A percentile compares a stretch with the other conserved stretches of the same genome.
Evolutionary conservation across 345 rosid genomes (phyloP).

Genomic region (Camelina hispida): DNA sequence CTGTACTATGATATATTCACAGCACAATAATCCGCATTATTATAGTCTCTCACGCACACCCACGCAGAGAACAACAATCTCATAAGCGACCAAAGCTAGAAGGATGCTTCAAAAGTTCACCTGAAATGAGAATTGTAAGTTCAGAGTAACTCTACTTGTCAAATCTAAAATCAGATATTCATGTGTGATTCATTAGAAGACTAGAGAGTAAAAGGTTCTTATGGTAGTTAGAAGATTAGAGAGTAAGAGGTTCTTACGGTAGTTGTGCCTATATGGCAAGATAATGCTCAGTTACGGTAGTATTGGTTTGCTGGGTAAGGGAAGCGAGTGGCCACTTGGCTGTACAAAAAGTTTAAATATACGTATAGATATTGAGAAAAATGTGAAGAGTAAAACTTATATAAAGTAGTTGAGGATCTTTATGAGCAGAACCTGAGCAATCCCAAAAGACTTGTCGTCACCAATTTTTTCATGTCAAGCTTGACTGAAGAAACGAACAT

Average conservation of each 20-base stretch:
- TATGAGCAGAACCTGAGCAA: conserved; percentile 56
- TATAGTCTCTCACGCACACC: not conserved
- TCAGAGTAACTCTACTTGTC: not conserved
- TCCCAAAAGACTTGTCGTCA: conserved; percentile 51
- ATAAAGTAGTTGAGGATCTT: not conserved
- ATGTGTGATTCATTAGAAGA: not conserved
- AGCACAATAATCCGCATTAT: not conserved
- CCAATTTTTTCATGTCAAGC: conserved; percentile 66
- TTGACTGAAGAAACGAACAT: conserved; percentile 55
- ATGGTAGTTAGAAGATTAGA: not conserved
- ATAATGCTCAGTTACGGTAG: not conserved
- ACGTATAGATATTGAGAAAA: not conserved
- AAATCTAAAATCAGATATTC: not conserved
- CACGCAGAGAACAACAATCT: not conserved
- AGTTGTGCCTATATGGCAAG: not conserved
- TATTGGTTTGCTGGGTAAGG: conserved; percentile 4
- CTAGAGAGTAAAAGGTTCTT: not conserved
- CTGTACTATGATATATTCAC: not conserved
- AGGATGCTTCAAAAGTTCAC: not conserved
- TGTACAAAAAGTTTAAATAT: not conserved
- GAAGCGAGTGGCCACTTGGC: conserved; percentile 17
- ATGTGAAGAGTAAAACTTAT: not conserved
- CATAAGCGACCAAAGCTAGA: not conserved
- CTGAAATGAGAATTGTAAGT: not conserved
- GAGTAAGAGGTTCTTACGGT: not conserved